Base-by-base conservation (phyloP, 768 basidiomycete species). In the Clavaria fumosa region DNA sequence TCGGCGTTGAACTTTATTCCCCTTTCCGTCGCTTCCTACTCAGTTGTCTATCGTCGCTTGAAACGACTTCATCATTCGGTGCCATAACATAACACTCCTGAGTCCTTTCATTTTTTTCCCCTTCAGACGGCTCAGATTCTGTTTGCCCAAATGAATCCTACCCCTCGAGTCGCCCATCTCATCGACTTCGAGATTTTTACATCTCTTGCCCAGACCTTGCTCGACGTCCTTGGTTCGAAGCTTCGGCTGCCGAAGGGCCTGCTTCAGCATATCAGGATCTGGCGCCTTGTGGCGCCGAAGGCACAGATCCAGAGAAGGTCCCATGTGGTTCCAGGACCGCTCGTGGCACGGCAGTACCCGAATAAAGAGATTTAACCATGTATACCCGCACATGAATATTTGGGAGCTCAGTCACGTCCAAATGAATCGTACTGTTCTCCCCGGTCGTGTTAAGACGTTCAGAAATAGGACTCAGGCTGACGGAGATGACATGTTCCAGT, bases 121-220 rank as follows among this genome's bases (percentile, higher is more conserved):
- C 67, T 95, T 89, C 58, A 97, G 50, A 61, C 70, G 82, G 46
- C 57, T 59, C 49, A 99, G 54, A 59, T 97, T 86, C 63, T 99
- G 93, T 55, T 75, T 85, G 41, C 63, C 83, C 39, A 97, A 58
- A 57, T 97, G 91, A 20, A 99, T 72, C 41, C 75, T 68, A 31
- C 91, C 95, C 49, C 93, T 71, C 58, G 90, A 56, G 54, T 99
- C 86, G 40, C 95, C 95, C 93, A 97, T 95, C 57, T 85, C 88
- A 63, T 99, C 93, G 49, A 89, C 84, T 63, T 89, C 88, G 58
- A 88, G 53, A 53, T 99, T 99, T 73, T 89, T 91, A 58, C 68
- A 72, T 68, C 83, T 85, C 69, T 84, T 85, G n/a, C 85, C 88
- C 7, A 88, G 51, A 0, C 89, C 88, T 53, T 69, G 75, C 60